Evolutionary conservation across 371 early-diverging fungal genomes (phyloP).

Genomic region (Saksenaea oblongispora): DNA sequence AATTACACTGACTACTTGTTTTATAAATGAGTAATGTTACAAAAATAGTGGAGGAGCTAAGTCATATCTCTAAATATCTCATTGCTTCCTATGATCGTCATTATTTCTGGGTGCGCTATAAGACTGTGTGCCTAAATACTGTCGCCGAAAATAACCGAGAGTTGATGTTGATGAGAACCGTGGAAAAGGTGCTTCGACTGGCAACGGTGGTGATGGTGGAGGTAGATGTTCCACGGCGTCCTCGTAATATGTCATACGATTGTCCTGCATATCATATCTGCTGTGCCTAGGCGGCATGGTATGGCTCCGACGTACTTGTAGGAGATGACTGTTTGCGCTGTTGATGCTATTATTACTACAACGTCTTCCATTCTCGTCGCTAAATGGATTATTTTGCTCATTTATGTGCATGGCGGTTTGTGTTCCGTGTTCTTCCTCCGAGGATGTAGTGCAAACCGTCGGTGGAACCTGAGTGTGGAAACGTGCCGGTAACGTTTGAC

Average conservation of each 20-base stretch:
- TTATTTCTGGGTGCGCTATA: not conserved
- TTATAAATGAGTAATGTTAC: too few relatives aligned
- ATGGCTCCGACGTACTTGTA: conserved; percentile 88
- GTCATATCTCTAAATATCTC: not conserved
- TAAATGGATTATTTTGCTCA: not conserved
- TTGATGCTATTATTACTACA: not conserved
- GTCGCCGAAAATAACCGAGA: not conserved
- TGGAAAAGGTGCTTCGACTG: not conserved
- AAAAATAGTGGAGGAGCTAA: not conserved
- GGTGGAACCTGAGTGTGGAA: not conserved
- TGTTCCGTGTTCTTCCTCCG: not conserved
- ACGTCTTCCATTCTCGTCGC: not conserved
- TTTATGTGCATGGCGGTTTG: not conserved
- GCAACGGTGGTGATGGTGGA: not conserved
- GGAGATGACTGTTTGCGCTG: conserved; percentile 92
- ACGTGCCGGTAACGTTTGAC: not conserved
- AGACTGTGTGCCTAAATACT: not conserved
- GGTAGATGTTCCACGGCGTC: not conserved
- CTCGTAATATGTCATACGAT: not conserved
- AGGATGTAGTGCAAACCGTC: not conserved
- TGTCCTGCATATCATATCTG: conserved; percentile 32
- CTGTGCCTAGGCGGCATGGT: conserved; percentile 84
- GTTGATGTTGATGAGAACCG: not conserved
- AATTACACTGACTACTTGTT: too few relatives aligned
- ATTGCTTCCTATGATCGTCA: not conserved